Base-by-base conservation (phyloP, 805 yeast species). In the Teunomyces atbi region DNA sequence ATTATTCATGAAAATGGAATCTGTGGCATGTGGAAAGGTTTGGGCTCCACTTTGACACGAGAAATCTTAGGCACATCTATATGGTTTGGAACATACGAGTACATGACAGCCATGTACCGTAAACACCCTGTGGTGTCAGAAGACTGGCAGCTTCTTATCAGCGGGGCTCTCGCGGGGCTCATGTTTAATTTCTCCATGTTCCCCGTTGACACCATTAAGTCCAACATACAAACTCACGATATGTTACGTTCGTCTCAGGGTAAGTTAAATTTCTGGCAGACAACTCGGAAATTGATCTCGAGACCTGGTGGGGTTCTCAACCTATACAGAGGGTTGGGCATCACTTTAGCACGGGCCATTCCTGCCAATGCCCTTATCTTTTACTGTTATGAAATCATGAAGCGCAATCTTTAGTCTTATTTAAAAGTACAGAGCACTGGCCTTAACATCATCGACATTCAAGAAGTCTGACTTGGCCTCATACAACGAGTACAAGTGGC, bases 361-460 rank as follows among this genome's bases (percentile, higher is more conserved):
- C 98, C 98, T 0, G 90, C 97, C 2, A 88, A 89, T 58, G 97
- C 97, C 1, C 74, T 84, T 6, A 89, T 91, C 23, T 92, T 92
- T 67, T 81, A 84, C 55, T 76, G 83, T 3, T 91, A 89, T 61
- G 97, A 91, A 58, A 66, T 77, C 23, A 56, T 83, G 50, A 82
- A 79, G 60, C 57, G 64, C 45, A 51, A 54, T 51, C 51, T 65
- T 41, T 59, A 30, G 52, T 46, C 19, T 4, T 15, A 6, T 13
- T 21, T 28, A 39, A 39, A 39, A 39, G 42, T 39, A 39, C 8
- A 29, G 13, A 12, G 42, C 58, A 2, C 78, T 81, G 40, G 63
- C 61, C 41, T 62, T 56, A 10, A 86, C 62, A 53, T 83, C 84
- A 59, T 86, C 89, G 1, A 79, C 81, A 56, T 84, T 85, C 34